These are phyloP conservation scores for Phytopythium chamaehyphon DNA, from an alignment of 352 stramenopile species.

Conservation along the genomic window DNA sequence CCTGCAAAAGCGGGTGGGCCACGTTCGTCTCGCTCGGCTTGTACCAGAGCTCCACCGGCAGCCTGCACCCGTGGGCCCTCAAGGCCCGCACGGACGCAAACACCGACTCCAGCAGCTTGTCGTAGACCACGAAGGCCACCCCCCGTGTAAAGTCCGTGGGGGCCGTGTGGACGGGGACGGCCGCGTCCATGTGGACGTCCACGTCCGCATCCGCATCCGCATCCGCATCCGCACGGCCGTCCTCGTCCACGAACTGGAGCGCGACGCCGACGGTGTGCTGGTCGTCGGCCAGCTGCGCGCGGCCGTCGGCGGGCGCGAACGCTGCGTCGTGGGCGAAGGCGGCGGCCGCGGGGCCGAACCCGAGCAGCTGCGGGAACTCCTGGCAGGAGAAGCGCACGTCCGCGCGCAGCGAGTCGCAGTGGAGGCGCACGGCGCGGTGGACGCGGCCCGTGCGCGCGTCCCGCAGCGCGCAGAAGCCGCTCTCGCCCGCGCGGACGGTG, in stretches of 20 bases:
- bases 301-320: conserved; percentile 28
- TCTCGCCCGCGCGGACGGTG: conserved; percentile 31
- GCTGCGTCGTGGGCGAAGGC: not conserved
- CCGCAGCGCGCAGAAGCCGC: conserved; percentile 45
- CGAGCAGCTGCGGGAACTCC: conserved; percentile 38
- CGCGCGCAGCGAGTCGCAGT: conserved; percentile 51
- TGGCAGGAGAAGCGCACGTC: conserved; percentile 38
- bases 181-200: conserved; percentile 6
- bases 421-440: conserved; percentile 47
- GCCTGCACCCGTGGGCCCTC: conserved; percentile 27
- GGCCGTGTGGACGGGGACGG: not conserved
- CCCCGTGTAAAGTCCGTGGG: conserved; percentile 23
- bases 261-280: conserved; percentile 1
- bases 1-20: conserved; percentile 37
- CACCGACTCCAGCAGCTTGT: conserved; percentile 44
- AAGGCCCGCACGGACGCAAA: conserved; percentile 46
- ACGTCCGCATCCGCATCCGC: conserved; percentile 6
- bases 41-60: conserved; percentile 77
- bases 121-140: conserved; percentile 51
- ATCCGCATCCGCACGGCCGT: conserved; percentile 4
- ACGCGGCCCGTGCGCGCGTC: conserved; percentile 23
- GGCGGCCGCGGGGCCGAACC: conserved; percentile 21
- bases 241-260: conserved; percentile 11
- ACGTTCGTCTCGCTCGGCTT: conserved; percentile 37
- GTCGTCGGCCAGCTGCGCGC: not conserved